Evolutionary conservation across 768 basidiomycete species (phyloP), one percentile per base, ranked within the genome.

Genomic region (Boletellus emodensis): DNA sequence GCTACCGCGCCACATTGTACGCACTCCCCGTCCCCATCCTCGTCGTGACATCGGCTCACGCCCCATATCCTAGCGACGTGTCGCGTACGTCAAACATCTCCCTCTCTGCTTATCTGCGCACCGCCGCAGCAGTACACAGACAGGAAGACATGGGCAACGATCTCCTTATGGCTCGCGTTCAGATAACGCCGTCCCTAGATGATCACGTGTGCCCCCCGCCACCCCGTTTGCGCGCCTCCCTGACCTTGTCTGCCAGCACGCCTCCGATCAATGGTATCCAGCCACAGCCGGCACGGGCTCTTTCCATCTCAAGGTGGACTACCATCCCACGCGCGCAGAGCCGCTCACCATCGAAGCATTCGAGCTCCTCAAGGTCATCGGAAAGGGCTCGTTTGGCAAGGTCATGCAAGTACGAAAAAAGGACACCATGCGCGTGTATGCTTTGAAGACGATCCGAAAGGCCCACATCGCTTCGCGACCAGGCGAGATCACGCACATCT

Each of bases 341-440:
- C 74, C 87, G 4, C 76, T 97, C 41, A 91, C 92, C n/a, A 97
- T 97, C 62, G 94, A 98, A 61, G 86, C 85, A 4, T 98, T 99
- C 64, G 95, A 99, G 53, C 74, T 99, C 43, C 85, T 99, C 62
- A 96, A 94, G 67, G 95, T 99, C 40, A 95, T 99, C 52, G 94
- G 95, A 17, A 97, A 97, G 71, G 95, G 96, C 11, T 88, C 85
- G 53, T 99, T 99, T 61, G 95, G 96, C 14, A 99, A 99, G 71
- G 94, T 95, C 34, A 98, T 98, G 96, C 95, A 99, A 79, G 95
- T 99, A 37, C 87, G 94, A 47, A 99, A 99, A 75, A 94, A 96
- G 73, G 94, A 99, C 71, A 98, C 96, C 1, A 82, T 91, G 58
- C 91, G 96, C 51, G 89, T 99, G 62, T 99, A 99, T 72, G 95